Base-by-base conservation (phyloP, 1,284 basidiomycete species). In the Melampsora americana region DNA sequence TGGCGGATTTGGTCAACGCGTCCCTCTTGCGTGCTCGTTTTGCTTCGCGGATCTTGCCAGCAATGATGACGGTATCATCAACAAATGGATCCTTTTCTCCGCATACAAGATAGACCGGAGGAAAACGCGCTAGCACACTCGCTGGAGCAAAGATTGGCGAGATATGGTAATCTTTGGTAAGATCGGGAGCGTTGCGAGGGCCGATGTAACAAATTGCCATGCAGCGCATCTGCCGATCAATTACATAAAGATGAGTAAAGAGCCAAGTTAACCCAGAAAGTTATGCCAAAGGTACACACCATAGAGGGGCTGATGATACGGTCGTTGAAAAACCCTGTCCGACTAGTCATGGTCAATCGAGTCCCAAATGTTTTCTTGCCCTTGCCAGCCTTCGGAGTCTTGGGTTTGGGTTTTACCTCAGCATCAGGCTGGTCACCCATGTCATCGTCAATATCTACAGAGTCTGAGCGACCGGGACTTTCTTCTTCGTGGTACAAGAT, bases 191-290 rank as follows among this genome's bases (percentile, higher is more conserved):
- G 71, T 89, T 89, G 66, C 91, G 88, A 0, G 95, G 94, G 0
- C 95, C 95, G 78, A 98, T 90, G 84, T 98, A 98, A 76, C 97
- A 86, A 80, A 98, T 95, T 1, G 95, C 94, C 95, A 98, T 98
- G 0, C 95, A 93, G 59, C 95, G 91, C 91, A 97, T 95, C 93
- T 95, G 79, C 16, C 7, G 12, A 23, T 11, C 23, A 62, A 35
- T 35, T 9, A 35, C 3, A 35, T 35, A 35, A 35, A 35, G n/a
- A 77, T 67, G 73, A 78, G 71, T 76, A 78, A 2, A 78, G 66
- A 5, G 39, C 46, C 69, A 77, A 73, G 66, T 68, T 72, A 84
- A 91, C 81, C 83, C 93, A 92, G 92, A 96, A 94, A 80, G 89
- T 91, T 0, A 4, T 4, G 9, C 50, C 16, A 53, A 39, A 18